Evolutionary conservation across 1,284 basidiomycete species (phyloP).

Genomic region (Heterobasidion parviporum): DNA sequence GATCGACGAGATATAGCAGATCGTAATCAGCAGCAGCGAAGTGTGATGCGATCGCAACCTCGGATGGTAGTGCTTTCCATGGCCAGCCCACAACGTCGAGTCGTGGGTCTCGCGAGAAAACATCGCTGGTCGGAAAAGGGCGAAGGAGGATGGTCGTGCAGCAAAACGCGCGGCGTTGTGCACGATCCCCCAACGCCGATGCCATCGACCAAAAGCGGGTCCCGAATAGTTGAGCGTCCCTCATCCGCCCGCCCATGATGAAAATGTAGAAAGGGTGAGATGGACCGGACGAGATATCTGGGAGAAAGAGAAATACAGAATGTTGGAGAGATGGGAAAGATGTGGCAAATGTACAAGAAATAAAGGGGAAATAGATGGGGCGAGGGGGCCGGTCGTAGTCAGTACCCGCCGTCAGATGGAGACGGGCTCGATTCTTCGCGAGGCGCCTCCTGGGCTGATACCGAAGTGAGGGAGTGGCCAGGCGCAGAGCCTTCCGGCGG

Average conservation of each 20-base stretch:
- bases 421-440: constrained; percentile 57
- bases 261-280: not conserved
- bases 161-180: constrained; percentile 23
- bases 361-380: constrained; percentile 19
- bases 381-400: constrained; percentile 15
- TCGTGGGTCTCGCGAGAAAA: constrained; percentile 26
- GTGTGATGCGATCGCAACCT: constrained; percentile 11
- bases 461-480: constrained; percentile 39
- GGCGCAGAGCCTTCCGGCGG: constrained; percentile 44
- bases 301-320: constrained; percentile 20
- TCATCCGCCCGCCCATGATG: constrained; percentile 23
- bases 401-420: constrained; percentile 51
- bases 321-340: constrained; percentile 19
- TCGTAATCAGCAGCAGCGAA: constrained; percentile 9
- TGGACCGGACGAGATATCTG: not conserved
- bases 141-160: constrained; percentile 6
- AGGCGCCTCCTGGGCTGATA: constrained; percentile 46
- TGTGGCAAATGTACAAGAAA: constrained; percentile 15
- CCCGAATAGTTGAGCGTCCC: constrained; percentile 12
- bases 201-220: constrained; percentile 14
- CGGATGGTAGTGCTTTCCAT: constrained; percentile 14
- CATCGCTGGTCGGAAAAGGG: constrained; percentile 11
- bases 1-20: constrained; percentile 13
- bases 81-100: constrained; percentile 37
- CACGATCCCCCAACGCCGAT: constrained; percentile 24